Evolutionary conservation across 1,139 yeast genomes (phyloP), one percentile per base, ranked within the genome.

Genomic region (Sugiyamaella grinbergsii): DNA sequence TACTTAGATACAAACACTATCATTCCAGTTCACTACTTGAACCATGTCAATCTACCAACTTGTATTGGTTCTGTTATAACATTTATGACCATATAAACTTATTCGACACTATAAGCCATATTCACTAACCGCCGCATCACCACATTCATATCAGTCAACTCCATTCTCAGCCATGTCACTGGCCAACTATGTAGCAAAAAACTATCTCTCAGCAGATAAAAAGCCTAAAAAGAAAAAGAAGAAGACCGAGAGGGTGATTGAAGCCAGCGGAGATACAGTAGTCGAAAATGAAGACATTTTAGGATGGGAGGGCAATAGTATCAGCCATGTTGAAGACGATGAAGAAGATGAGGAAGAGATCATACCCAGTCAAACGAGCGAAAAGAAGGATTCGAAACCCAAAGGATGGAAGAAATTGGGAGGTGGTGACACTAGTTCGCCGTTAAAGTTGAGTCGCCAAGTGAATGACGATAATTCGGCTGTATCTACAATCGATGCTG

Each of bases 161-260:
- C n/a, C n/a, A n/a, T n/a, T n/a, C n/a, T n/a, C 29, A 26, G 29
- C 19, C 36, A 44, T 44, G 79, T 75, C 82, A 2, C 65, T 80
- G 31, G 75, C 82, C 23, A 81, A 77, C 47, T 81, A 81, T 57
- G 67, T 81, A 38, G 71, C 78, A 13, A 74, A 77, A 56, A 77
- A 77, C 54, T 79, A 80, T 39, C 59, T 69, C 8, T 58, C 66
- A 7, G 59, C 57, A 8, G 67, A 61, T 28, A 52, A 54, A 39
- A 56, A 52, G 56, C 50, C 54, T 61, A 53, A 64, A 51, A 62
- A 62, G 54, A 59, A 60, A 47, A 73, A 65, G 56, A 62, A 62
- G 49, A 62, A 60, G 58, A 58, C 58, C 54, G 60, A 61, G 49
- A 62, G 60, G 52, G 59, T 60, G 20, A 22, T 11, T 40, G 22